Conservation (phyloP, 371 early-diverging fungal genomes). For the Rhizopus delemar region DNA sequence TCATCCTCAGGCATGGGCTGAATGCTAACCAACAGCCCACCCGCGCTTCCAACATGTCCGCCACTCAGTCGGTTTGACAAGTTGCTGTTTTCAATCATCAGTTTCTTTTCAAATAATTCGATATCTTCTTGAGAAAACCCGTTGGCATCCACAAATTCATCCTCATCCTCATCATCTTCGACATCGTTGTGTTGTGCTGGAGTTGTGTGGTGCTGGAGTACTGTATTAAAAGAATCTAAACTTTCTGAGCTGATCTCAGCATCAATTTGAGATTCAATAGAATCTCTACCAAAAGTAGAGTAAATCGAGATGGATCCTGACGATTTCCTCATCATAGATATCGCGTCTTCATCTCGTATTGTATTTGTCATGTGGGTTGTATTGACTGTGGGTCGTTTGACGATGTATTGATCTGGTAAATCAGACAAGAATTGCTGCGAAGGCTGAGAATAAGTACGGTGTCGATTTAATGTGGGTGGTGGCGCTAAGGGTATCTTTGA, state of each 20-base stretch:
- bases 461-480: conserved; percentile 13
- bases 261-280: not conserved
- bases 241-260: conserved; percentile 9
- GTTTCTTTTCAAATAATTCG: conserved; percentile 8
- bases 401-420: conserved; percentile 21
- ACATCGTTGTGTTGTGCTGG: no score
- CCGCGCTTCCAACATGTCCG: conserved; percentile 52
- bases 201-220: not conserved
- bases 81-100: conserved; percentile 6
- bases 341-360: not conserved
- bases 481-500: conserved; percentile 31
- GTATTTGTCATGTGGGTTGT: not conserved
- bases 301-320: conserved; percentile 17
- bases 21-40: conserved; percentile 46
- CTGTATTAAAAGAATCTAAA: conserved; percentile 20
- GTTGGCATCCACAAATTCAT: conserved; percentile 25
- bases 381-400: conserved; percentile 5
- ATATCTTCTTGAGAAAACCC: conserved; percentile 24
- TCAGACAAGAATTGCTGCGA: conserved; percentile 13
- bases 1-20: conserved; percentile 17
- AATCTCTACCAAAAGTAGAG: conserved; percentile 25
- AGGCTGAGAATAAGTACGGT: conserved; percentile 11
- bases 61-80: conserved; percentile 49
- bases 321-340: not conserved
- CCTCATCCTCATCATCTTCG: conserved; percentile 25